Percentiles rank a stretch among this genome's conserved stretches.
phyloP scores from a whole-genome alignment of 345 rosid species.

The Geranium rotundifolium region DNA sequence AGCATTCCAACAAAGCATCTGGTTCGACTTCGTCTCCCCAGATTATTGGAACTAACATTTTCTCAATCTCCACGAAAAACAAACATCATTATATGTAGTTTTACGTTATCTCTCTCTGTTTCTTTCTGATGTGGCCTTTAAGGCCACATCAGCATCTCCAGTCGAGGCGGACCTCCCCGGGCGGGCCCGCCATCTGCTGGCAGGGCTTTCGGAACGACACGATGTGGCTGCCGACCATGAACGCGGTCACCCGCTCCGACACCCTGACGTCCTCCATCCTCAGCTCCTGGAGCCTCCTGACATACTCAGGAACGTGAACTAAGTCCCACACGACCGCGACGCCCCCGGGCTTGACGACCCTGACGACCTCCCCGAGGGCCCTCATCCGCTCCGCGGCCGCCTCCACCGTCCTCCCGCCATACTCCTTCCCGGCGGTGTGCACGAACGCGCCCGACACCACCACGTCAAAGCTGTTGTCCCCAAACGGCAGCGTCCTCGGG shows the following conservation, averaged over 20 bases:
- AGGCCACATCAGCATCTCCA: conserved; percentile 53
- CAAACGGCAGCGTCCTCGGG: conserved; percentile 77
- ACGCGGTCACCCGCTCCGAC: conserved; percentile 82
- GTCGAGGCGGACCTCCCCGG: conserved; percentile 59
- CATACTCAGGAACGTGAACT: conserved; percentile 79
- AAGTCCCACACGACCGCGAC: conserved; percentile 83
- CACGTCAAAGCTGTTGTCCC: conserved; percentile 87
- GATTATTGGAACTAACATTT: neutral
- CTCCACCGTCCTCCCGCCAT: conserved; percentile 83
- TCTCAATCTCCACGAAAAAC: too few relatives aligned
- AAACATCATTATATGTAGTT: too few relatives aligned
- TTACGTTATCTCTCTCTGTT: too few relatives aligned
- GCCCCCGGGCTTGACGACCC: conserved; percentile 79
- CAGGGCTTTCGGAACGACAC: conserved; percentile 76
- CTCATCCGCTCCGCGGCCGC: conserved; percentile 90
- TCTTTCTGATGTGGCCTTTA: too few relatives aligned
- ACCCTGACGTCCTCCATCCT: conserved; percentile 84
- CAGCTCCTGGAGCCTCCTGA: conserved; percentile 64
- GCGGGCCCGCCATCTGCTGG: conserved; percentile 41
- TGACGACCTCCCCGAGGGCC: conserved; percentile 76
- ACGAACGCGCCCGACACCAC: conserved; percentile 87
- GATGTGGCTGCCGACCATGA: conserved; percentile 91
- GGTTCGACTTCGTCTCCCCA: conserved; percentile 33
- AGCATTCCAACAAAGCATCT: conserved; percentile 5
- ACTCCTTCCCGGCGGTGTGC: conserved; percentile 87